Evolutionary conservation across 2,329 filamentous ascomycete species (phyloP).

Genomic region (Juglanconis juglandina): DNA sequence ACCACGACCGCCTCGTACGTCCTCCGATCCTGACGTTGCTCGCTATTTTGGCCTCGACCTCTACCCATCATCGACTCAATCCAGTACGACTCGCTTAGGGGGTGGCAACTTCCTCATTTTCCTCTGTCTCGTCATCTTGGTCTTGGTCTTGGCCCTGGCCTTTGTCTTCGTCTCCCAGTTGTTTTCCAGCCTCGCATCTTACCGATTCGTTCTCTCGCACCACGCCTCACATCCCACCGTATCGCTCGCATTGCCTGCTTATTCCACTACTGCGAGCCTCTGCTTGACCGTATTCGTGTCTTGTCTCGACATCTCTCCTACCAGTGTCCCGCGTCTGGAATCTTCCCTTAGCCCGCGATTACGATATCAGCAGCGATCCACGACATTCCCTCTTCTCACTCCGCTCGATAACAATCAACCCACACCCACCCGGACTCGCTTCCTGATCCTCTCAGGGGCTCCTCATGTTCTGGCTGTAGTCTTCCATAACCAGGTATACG

Average conservation of each 20-base stretch:
- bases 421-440: background rate
- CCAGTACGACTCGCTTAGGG: slow-evolving; percentile 15
- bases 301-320: slow-evolving; percentile 13
- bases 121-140: slow-evolving; percentile 14
- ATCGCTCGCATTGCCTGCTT: slow-evolving; percentile 10
- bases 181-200: slow-evolving; percentile 9
- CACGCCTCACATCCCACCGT: background rate
- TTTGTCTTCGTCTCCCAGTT: slow-evolving; percentile 18
- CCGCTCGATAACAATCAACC: slow-evolving; percentile 6
- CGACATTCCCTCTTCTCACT: slow-evolving; percentile 7
- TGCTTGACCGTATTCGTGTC: slow-evolving; percentile 9
- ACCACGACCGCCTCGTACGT: slow-evolving; percentile 10
- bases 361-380: slow-evolving; percentile 1
- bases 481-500: slow-evolving; percentile 12
- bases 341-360: slow-evolving; percentile 2
- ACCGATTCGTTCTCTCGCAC: slow-evolving; percentile 8
- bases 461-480: slow-evolving; percentile 16
- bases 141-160: slow-evolving; percentile 20
- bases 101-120: slow-evolving; percentile 16
- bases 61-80: slow-evolving; percentile 23
- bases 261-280: slow-evolving; percentile 4
- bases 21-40: background rate
- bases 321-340: slow-evolving; percentile 11
- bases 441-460: slow-evolving; percentile 3
- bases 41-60: background rate